A percentile compares a stretch with the other conserved stretches of the same genome.
Evolutionary conservation across 2,329 filamentous ascomycete species (phyloP).

Genomic region (Clarireedia monteithiana): DNA sequence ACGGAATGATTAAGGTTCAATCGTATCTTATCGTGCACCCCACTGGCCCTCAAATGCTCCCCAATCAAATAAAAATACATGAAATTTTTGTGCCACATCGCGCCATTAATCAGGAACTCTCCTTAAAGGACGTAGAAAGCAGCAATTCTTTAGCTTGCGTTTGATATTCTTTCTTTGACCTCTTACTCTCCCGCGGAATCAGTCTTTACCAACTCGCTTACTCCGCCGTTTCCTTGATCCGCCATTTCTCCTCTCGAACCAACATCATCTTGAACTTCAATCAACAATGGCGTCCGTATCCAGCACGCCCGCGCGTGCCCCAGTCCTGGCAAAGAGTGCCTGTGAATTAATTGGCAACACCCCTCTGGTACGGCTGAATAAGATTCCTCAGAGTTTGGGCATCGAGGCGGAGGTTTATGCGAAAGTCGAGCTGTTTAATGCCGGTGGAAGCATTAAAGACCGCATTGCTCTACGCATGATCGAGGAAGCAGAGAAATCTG

Average conservation of each 20-base stretch:
- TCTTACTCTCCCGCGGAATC: background rate
- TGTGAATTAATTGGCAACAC: conserved; percentile 91
- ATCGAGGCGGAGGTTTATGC: conserved; percentile 85
- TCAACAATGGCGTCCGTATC: conserved; percentile 18
- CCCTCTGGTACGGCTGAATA: conserved; percentile 89
- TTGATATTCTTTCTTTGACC: background rate
- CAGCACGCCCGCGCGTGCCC: conserved; percentile 20
- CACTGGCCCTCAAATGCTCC: background rate
- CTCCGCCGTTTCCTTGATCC: background rate
- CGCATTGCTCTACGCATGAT: conserved; percentile 96
- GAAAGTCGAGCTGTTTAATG: conserved; percentile 90
- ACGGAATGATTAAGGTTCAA: background rate
- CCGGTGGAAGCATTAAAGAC: conserved; percentile 89
- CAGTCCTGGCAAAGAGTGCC: conserved; percentile 47
- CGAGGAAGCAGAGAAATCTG: conserved; percentile 83
- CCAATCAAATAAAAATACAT: background rate
- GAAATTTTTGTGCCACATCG: background rate
- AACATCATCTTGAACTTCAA: background rate
- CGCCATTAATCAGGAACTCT: background rate
- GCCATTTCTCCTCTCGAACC: background rate
- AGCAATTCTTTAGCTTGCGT: background rate
- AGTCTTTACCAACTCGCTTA: too few relatives aligned
- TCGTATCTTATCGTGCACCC: background rate
- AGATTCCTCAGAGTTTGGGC: conserved; percentile 82
- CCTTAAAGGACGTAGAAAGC: background rate